Conservation (phyloP, 768 basidiomycete genomes). For the Tephrocybe sp. region DNA sequence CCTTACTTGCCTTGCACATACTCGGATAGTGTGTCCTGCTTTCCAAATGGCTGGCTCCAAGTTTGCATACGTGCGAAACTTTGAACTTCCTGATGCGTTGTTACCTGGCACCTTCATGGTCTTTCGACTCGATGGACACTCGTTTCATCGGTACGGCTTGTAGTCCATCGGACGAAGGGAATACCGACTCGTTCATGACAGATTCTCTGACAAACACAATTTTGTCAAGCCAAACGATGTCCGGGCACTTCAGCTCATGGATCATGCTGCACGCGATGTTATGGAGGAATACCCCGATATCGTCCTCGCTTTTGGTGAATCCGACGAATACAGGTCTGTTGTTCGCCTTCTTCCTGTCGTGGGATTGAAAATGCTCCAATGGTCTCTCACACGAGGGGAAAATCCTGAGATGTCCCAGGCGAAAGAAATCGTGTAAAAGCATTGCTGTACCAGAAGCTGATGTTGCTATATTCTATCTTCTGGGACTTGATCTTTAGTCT, state of each 20-base stretch:
- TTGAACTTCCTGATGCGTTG: slow-evolving; percentile 86
- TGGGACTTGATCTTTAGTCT: too few relatives aligned
- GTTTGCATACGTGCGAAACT: slow-evolving; percentile 87
- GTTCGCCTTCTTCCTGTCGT: neutral
- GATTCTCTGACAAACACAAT: slow-evolving; percentile 80
- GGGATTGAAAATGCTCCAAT: too few relatives aligned
- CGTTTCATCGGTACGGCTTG: slow-evolving; percentile 78
- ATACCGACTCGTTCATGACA: slow-evolving; percentile 27
- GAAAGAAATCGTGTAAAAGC: too few relatives aligned
- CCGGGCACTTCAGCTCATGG: slow-evolving; percentile 88
- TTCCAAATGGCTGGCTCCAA: slow-evolving; percentile 91
- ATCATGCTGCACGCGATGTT: slow-evolving; percentile 77
- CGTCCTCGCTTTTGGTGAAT: slow-evolving; percentile 90
- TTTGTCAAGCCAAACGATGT: slow-evolving; percentile 93
- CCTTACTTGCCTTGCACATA: too few relatives aligned
- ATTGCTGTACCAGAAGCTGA: too few relatives aligned
- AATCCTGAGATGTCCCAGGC: too few relatives aligned
- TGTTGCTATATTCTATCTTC: too few relatives aligned
- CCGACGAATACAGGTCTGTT: slow-evolving; percentile 90
- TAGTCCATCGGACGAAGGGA: neutral
- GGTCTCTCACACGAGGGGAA: too few relatives aligned
- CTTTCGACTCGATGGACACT: slow-evolving; percentile 88
- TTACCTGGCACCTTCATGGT: slow-evolving; percentile 84
- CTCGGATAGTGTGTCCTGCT: too few relatives aligned
- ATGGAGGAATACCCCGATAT: slow-evolving; percentile 87